phyloP scores from a whole-genome alignment of 1,284 basidiomycete species.

The Cryptococcus deneoformans region DNA sequence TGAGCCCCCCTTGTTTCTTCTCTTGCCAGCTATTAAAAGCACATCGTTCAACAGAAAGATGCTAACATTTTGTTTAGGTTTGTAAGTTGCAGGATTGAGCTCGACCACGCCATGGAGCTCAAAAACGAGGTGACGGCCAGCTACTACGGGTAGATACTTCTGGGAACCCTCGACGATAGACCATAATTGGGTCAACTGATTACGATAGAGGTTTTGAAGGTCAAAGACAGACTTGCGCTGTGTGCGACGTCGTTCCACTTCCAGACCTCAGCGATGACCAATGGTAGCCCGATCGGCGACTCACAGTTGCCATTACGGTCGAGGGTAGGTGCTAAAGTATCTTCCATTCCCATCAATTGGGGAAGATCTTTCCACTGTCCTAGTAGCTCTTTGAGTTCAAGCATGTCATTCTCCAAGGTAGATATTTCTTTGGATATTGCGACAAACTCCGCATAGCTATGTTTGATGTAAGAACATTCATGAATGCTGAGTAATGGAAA shows the following conservation, averaged over 20 bases:
- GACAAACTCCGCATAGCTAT: conserved; percentile 93
- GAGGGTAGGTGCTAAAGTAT: conserved; percentile 50
- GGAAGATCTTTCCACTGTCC: conserved; percentile 95
- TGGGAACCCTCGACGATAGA: conserved; percentile 92
- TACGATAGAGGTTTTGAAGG: conserved; percentile 87
- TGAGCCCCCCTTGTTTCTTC: conserved; percentile 52
- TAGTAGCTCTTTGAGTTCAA: conserved; percentile 90
- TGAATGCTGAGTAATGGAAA: background rate
- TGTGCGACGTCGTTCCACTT: conserved; percentile 60
- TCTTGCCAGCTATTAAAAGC: conserved; percentile 74
- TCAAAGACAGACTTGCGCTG: conserved; percentile 89
- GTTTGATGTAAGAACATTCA: background rate
- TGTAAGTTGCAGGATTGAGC: conserved; percentile 94
- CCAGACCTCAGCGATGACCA: conserved; percentile 7
- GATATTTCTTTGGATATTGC: conserved; percentile 96
- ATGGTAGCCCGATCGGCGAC: conserved; percentile 4
- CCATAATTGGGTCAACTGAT: conserved; percentile 89
- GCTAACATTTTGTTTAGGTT: conserved; percentile 78
- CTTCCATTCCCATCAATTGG: conserved; percentile 81
- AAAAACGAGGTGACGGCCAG: conserved; percentile 84
- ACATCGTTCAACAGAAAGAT: conserved; percentile 91
- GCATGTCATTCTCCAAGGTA: conserved; percentile 94
- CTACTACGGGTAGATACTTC: conserved; percentile 86
- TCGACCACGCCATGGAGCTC: conserved; percentile 82
- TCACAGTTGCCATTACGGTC: conserved; percentile 43